Percentiles rank a stretch among this genome's conserved stretches.
phyloP scores from a whole-genome alignment of 2,329 filamentous ascomycete genomes.

The Aspergillus spinulosporus region DNA sequence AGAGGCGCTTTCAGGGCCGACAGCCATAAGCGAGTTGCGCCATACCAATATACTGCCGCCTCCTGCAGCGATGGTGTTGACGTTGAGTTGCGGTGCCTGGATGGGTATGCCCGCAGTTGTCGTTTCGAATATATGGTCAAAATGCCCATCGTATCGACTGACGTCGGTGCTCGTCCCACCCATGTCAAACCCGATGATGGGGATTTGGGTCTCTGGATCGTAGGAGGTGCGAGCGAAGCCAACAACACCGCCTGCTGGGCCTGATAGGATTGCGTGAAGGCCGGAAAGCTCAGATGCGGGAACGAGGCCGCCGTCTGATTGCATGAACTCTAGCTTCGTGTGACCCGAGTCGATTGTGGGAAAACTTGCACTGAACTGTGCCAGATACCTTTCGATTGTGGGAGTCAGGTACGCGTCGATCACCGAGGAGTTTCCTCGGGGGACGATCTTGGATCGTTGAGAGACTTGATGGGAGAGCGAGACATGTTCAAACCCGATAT shows the following conservation, averaged over 20 bases:
- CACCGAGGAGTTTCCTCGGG: slow-evolving; percentile 73
- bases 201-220: slow-evolving; percentile 75
- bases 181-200: slow-evolving; percentile 96
- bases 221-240: slow-evolving; percentile 91
- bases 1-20: slow-evolving; percentile 86
- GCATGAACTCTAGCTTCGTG: slow-evolving; percentile 93
- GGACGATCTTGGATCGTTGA: slow-evolving; percentile 84
- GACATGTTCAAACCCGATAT: slow-evolving; percentile 73
- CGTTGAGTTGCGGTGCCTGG: slow-evolving; percentile 86
- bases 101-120: slow-evolving; percentile 90
- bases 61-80: slow-evolving; percentile 91
- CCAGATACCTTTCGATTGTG: slow-evolving; percentile 73
- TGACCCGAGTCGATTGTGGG: slow-evolving; percentile 67
- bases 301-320: slow-evolving; percentile 74
- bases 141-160: slow-evolving; percentile 80
- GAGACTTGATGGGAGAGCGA: slow-evolving; percentile 71
- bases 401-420: slow-evolving; percentile 79
- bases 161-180: slow-evolving; percentile 88
- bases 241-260: slow-evolving; percentile 79
- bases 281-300: slow-evolving; percentile 63
- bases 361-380: slow-evolving; percentile 61
- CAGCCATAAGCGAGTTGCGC: slow-evolving; percentile 83
- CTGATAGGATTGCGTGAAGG: slow-evolving; percentile 81
- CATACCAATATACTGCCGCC: slow-evolving; percentile 72
- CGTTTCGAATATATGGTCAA: slow-evolving; percentile 92